Conservation (phyloP, 1,284 basidiomycete genomes). For the Apiotrichum sp. region DNA sequence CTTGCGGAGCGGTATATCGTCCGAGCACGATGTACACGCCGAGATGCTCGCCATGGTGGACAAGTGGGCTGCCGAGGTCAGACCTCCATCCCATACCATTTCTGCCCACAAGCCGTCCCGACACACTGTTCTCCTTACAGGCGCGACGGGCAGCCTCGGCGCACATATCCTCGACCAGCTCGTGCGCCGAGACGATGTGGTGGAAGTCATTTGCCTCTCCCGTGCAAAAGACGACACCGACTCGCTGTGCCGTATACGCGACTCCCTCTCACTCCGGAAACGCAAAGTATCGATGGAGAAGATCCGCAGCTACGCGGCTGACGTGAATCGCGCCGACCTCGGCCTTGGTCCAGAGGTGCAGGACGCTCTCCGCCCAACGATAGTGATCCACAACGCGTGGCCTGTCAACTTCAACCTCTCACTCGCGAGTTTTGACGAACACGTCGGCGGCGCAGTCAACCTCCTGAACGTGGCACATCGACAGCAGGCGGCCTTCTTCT, state of each 20-base stretch:
- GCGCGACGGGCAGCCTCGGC: slow-evolving; percentile 59
- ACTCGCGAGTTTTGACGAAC: slow-evolving; percentile 53
- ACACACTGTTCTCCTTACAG: slow-evolving; percentile 50
- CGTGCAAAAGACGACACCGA: slow-evolving; percentile 35
- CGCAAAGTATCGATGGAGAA: slow-evolving; percentile 28
- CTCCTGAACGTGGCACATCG: slow-evolving; percentile 52
- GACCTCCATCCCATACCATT: not conserved
- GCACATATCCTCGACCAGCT: slow-evolving; percentile 56
- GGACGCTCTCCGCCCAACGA: slow-evolving; percentile 26
- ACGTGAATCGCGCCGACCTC: slow-evolving; percentile 48
- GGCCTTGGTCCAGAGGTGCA: slow-evolving; percentile 42
- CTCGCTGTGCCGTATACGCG: slow-evolving; percentile 26
- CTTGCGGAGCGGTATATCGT: slow-evolving; percentile 28
- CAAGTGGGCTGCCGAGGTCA: slow-evolving; percentile 41
- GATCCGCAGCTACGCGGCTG: slow-evolving; percentile 50
- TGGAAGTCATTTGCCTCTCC: slow-evolving; percentile 54
- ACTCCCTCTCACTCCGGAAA: slow-evolving; percentile 32
- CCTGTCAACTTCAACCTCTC: slow-evolving; percentile 44
- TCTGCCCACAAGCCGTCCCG: not conserved
- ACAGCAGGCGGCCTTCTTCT: slow-evolving; percentile 48
- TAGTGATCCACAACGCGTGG: slow-evolving; percentile 52
- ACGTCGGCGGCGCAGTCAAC: slow-evolving; percentile 54
- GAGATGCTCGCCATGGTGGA: slow-evolving; percentile 50
- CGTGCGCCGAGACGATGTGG: slow-evolving; percentile 35
- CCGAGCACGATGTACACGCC: not conserved